A percentile compares a stretch with the other conserved stretches of the same genome.
phyloP scores from a whole-genome alignment of 2,329 filamentous ascomycete genomes.

The Alternaria sp. region DNA sequence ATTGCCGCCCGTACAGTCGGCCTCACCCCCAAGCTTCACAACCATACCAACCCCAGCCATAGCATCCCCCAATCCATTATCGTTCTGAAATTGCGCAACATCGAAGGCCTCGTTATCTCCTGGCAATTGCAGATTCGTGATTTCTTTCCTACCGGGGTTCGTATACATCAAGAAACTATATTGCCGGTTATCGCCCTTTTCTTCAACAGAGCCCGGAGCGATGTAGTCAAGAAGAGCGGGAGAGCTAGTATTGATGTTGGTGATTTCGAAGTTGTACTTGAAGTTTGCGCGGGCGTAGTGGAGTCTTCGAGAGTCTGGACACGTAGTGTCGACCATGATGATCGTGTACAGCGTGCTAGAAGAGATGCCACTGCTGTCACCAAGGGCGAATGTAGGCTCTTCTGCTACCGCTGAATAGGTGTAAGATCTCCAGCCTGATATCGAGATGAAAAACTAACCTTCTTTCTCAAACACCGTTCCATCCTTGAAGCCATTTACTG shows the following conservation, averaged over 20 bases:
- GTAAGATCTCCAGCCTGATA: slow-evolving; percentile 12
- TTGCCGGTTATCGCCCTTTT: slow-evolving; percentile 42
- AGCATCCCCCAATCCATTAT: slow-evolving; percentile 41
- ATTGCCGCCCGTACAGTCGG: slow-evolving; percentile 23
- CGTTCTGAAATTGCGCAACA: slow-evolving; percentile 38
- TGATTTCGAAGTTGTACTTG: slow-evolving; percentile 37
- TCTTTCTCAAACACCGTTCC: slow-evolving; percentile 38
- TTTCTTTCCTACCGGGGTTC: slow-evolving; percentile 35
- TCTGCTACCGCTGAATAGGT: slow-evolving; percentile 30
- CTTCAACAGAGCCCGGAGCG: slow-evolving; percentile 42
- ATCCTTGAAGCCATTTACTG: slow-evolving; percentile 40
- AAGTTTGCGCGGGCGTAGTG: slow-evolving; percentile 47
- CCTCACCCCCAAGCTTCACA: slow-evolving; percentile 43
- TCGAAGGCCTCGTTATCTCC: slow-evolving; percentile 38
- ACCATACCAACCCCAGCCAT: slow-evolving; percentile 46
- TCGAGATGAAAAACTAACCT: slow-evolving; percentile 22
- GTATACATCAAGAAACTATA: slow-evolving; percentile 47
- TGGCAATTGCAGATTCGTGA: slow-evolving; percentile 36
- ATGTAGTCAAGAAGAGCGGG: slow-evolving; percentile 37
- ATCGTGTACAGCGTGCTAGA: slow-evolving; percentile 40
- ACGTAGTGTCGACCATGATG: slow-evolving; percentile 47
- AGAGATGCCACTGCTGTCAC: slow-evolving; percentile 44
- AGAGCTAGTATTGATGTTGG: slow-evolving; percentile 34
- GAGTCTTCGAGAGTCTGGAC: slow-evolving; percentile 35
- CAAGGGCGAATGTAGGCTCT: slow-evolving; percentile 46